phyloP scores from a whole-genome alignment of 805 yeast genomes.

The Priceomyces medius region DNA sequence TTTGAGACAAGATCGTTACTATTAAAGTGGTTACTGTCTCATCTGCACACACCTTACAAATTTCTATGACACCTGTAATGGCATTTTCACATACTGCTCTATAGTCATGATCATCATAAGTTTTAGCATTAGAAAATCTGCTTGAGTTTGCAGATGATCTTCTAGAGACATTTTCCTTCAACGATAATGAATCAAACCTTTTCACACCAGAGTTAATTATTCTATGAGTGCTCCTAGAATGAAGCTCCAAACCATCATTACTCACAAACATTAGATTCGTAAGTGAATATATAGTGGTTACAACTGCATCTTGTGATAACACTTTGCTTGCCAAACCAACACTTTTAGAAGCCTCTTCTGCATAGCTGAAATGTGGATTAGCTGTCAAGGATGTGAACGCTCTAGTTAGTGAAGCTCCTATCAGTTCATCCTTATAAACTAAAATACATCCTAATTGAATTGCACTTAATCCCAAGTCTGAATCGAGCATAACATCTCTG shows the following conservation, averaged over 20 bases:
- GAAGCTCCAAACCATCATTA: slow-evolving; percentile 36
- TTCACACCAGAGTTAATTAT: slow-evolving; percentile 30
- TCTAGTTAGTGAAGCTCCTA: slow-evolving; percentile 40
- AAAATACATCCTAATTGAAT: slow-evolving; percentile 58
- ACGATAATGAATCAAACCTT: slow-evolving; percentile 16
- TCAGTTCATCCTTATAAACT: slow-evolving; percentile 39
- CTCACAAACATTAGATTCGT: slow-evolving; percentile 68
- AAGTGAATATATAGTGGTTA: slow-evolving; percentile 80
- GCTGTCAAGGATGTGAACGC: slow-evolving; percentile 55
- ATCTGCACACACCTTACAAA: slow-evolving; percentile 66
- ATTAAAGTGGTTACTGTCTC: slow-evolving; percentile 74
- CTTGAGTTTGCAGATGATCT: slow-evolving; percentile 10
- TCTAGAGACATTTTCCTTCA: slow-evolving; percentile 10
- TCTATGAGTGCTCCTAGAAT: slow-evolving; percentile 19
- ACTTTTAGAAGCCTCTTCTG: slow-evolving; percentile 52
- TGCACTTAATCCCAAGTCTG: slow-evolving; percentile 48
- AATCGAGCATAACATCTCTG: slow-evolving; percentile 53
- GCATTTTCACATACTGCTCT: slow-evolving; percentile 58
- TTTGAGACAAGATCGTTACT: slow-evolving; percentile 79
- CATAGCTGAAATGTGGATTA: slow-evolving; percentile 51
- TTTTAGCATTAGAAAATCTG: slow-evolving; percentile 13
- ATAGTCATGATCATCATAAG: slow-evolving; percentile 32
- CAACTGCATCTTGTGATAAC: slow-evolving; percentile 76
- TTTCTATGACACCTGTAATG: slow-evolving; percentile 62
- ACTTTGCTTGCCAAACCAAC: slow-evolving; percentile 67